phyloP scores from a whole-genome alignment of 352 stramenopile genomes.

The Phytophthora citricola region DNA sequence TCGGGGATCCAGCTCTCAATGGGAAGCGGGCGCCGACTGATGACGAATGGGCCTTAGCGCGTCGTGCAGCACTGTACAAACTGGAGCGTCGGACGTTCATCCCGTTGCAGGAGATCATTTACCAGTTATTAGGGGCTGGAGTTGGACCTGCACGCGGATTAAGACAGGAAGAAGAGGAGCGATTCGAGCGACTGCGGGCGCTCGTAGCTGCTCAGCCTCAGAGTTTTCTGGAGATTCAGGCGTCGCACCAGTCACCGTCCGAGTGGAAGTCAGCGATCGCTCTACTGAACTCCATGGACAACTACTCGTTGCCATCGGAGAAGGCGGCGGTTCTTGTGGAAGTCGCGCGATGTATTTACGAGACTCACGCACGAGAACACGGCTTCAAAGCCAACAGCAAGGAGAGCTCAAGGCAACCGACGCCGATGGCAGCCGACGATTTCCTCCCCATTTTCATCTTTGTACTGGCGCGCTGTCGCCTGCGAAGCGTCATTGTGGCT shows the following conservation, averaged over 20 bases:
- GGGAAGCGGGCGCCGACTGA: conserved; percentile 34
- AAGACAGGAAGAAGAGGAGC: conserved; percentile 46
- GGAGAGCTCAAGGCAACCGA: conserved; percentile 15
- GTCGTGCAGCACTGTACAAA: conserved; percentile 62
- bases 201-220: conserved; percentile 55
- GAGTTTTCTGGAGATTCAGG: conserved; percentile 68
- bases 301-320: conserved; percentile 74
- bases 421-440: conserved; percentile 70
- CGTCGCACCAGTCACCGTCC: conserved; percentile 52
- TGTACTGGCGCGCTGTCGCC: conserved; percentile 52
- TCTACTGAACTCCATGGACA: conserved; percentile 71
- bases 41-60: conserved; percentile 61
- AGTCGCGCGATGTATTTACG: conserved; percentile 77
- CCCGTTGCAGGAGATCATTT: conserved; percentile 72
- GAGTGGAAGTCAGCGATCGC: conserved; percentile 61
- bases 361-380: conserved; percentile 64
- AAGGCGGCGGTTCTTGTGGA: conserved; percentile 72
- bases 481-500: conserved; percentile 67
- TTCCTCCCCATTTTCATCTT: conserved; percentile 88
- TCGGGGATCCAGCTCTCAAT: conserved; percentile 24
- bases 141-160: conserved; percentile 17
- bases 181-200: conserved; percentile 61
- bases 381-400: conserved; percentile 8
- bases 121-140: conserved; percentile 56
- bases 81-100: conserved; percentile 74